Evolutionary conservation across 176 grass and related monocot species (phyloP).

Genomic region (Melocanna baccifera): DNA sequence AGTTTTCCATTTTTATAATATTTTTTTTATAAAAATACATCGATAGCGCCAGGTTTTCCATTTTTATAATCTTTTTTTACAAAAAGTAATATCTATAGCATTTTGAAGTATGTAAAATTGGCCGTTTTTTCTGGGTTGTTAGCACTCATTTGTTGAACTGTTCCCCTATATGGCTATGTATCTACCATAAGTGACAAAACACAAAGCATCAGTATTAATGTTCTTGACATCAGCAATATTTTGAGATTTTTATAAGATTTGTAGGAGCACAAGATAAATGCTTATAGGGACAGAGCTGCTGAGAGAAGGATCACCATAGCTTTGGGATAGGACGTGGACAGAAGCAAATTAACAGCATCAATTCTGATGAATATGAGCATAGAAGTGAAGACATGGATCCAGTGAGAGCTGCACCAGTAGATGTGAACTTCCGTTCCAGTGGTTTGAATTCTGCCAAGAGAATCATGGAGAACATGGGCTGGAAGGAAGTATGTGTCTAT

Average conservation of each 20-base stretch:
- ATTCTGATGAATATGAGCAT: conserved; percentile 38
- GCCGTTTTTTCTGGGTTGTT: neutral
- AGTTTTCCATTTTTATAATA: too few species aligned
- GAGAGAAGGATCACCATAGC: conserved; percentile 70
- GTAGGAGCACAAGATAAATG: conserved; percentile 40
- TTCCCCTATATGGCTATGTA: neutral
- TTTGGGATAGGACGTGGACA: conserved; percentile 72
- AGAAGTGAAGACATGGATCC: conserved; percentile 35
- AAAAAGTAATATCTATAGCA: neutral
- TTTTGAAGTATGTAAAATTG: neutral
- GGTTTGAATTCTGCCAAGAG: conserved; percentile 60
- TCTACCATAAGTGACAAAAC: neutral
- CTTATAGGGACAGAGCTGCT: conserved; percentile 84
- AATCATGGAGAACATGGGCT: conserved; percentile 94
- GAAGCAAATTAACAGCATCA: conserved; percentile 28
- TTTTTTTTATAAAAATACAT: too few species aligned
- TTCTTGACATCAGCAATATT: conserved; percentile 14
- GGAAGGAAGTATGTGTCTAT: conserved; percentile 66
- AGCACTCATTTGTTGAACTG: neutral
- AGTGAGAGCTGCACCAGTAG: conserved; percentile 46
- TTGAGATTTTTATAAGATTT: conserved; percentile 34
- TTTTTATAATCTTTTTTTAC: neutral
- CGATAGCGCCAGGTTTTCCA: neutral
- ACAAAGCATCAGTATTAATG: neutral
- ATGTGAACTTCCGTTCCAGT: conserved; percentile 47